Evolutionary conservation across 108 stramenopile species (phyloP).

Genomic region (Cyclotella sp.): DNA sequence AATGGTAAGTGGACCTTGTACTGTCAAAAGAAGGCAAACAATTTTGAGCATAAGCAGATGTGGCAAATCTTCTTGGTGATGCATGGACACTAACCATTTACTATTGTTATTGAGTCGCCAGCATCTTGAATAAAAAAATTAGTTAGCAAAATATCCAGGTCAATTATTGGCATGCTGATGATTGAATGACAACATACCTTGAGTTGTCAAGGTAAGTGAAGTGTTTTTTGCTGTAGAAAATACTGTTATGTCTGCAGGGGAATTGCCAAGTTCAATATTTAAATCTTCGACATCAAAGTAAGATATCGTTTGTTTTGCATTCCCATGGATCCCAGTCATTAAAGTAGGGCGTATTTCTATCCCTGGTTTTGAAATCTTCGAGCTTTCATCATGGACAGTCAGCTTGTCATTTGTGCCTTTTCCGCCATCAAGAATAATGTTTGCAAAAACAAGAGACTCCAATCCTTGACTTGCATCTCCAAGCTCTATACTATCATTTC

Average conservation of each 20-base stretch:
- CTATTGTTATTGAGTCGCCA: neutral
- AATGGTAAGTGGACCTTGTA: neutral
- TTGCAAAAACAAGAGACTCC: neutral
- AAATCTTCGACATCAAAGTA: slow-evolving; percentile 3
- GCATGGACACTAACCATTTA: neutral
- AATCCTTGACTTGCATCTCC: neutral
- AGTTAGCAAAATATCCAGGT: neutral
- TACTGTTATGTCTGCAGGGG: neutral
- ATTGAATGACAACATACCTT: neutral
- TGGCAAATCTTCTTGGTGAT: neutral
- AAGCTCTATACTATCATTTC: slow-evolving; percentile 2
- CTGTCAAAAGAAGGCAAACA: neutral
- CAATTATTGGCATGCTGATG: neutral
- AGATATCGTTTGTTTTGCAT: neutral
- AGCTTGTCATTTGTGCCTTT: neutral
- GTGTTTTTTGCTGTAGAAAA: neutral
- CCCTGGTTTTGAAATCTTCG: neutral
- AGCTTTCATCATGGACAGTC: neutral
- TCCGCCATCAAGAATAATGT: slow-evolving; percentile 7
- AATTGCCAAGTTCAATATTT: neutral
- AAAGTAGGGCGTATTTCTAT: slow-evolving; percentile 1
- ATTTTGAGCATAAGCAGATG: neutral
- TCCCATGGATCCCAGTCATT: neutral
- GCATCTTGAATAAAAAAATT: neutral
- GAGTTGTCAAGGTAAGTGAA: neutral